Evolutionary conservation across 2,329 filamentous ascomycete species (phyloP), one percentile per base, ranked within the genome.

Genomic region (Fonsecaea monophora): DNA sequence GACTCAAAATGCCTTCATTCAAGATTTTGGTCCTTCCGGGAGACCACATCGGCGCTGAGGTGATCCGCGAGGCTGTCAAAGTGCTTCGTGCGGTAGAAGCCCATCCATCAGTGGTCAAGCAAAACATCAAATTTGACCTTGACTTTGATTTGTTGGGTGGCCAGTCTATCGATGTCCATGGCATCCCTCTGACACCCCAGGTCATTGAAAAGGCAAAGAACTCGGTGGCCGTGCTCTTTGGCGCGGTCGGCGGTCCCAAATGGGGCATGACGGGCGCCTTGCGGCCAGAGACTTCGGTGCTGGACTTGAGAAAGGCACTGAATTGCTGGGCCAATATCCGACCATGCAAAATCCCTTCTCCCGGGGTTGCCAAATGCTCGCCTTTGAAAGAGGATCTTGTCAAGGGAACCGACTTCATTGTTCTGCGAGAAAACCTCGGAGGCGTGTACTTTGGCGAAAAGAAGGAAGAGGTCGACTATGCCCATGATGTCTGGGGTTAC

Each of bases 231-330:
- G 90, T 97, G 55, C 88, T 97, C 59, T 89, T 97, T 67, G 93
- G 92, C 65, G 91, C 92, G 73, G 94, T 97, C 72, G 93, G 94
- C 68, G 94, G 94, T 1, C 93, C 94, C 15, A 87, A 97, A 90
- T 97, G 92, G 92, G 91, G 91, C 70, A 82, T 88, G 56, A 89
- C 96, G 68, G 91, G 92, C 15, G 93, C 93, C 0, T 21, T 59
- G 42, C 32, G 60, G 30, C 65, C 65, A 13, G 94, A 97, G 78
- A 91, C 96, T 78, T 94, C 93, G 61, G 87, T 97, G 72, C 86
- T 97, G 65, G 87, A 84, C 74, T 88, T 97, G 62, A 91, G 93
- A 79, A 96, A 93, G 81, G 90, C 94, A 79, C 90, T 97, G 84
- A 85, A 87, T 75, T 91, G 93, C 62, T 97, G 94, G 81, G 94